These are phyloP conservation scores for Rhodotorula sp. DNA, from an alignment of 1,284 basidiomycete species.

Conservation along the genomic window DNA sequence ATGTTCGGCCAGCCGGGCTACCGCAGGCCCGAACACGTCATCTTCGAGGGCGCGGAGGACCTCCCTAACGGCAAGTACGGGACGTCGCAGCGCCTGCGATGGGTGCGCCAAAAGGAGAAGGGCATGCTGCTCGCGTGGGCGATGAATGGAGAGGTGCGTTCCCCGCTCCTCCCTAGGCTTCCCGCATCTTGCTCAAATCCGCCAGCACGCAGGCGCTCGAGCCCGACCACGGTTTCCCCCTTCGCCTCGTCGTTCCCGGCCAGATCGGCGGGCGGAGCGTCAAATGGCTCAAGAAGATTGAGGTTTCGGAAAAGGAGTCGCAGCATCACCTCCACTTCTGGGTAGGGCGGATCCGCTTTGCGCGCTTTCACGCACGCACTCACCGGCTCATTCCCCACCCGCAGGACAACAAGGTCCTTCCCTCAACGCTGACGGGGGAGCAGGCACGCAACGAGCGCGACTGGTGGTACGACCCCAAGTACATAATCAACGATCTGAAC, in stretches of 20 bases:
- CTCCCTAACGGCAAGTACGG: slow-evolving; percentile 70
- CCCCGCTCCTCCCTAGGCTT: neutral
- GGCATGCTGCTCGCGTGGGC: slow-evolving; percentile 67
- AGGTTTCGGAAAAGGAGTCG: slow-evolving; percentile 60
- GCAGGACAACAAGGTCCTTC: slow-evolving; percentile 67
- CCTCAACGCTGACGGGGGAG: slow-evolving; percentile 61
- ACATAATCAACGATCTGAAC: slow-evolving; percentile 60
- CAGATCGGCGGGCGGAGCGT: slow-evolving; percentile 49
- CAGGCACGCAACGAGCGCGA: slow-evolving; percentile 61
- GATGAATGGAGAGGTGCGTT: slow-evolving; percentile 59
- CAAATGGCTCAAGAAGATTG: slow-evolving; percentile 66
- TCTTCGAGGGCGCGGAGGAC: slow-evolving; percentile 66
- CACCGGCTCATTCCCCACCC: neutral
- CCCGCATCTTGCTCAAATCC: neutral
- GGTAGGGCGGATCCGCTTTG: slow-evolving; percentile 41
- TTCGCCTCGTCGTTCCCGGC: slow-evolving; percentile 57
- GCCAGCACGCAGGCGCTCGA: slow-evolving; percentile 45
- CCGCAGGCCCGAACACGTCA: slow-evolving; percentile 58
- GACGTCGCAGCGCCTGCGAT: slow-evolving; percentile 61
- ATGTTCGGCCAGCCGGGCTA: slow-evolving; percentile 44
- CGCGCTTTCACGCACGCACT: no score
- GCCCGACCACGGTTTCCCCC: slow-evolving; percentile 68
- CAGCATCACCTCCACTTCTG: slow-evolving; percentile 60
- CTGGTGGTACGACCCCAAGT: slow-evolving; percentile 66
- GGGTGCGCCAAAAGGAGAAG: slow-evolving; percentile 58